These are phyloP conservation scores for Plasmodium berghei DNA, from an alignment of 169 alveolate species.

Conservation along the genomic window DNA sequence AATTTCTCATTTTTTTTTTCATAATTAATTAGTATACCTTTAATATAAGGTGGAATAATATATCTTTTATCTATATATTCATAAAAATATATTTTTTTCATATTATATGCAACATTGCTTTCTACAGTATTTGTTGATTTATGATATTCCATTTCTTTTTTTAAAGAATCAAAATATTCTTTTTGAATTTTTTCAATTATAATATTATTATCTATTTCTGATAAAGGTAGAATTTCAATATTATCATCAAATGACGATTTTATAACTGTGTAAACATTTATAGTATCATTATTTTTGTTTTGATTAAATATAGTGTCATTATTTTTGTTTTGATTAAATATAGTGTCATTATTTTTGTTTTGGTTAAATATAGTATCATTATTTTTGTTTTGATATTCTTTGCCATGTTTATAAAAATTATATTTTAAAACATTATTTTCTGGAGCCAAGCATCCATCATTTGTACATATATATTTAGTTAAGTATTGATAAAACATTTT, in stretches of 20 bases:
- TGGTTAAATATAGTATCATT: neutral
- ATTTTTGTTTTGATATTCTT: neutral
- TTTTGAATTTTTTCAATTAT: constrained; percentile 4
- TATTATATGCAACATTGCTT: constrained; percentile 24
- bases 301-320: no score
- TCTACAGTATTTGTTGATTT: neutral
- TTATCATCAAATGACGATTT: no score
- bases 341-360: no score
- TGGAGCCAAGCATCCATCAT: no score
- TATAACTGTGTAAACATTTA: no score
- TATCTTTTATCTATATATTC: constrained; percentile 26
- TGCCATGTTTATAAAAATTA: no score
- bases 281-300: no score
- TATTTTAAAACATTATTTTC: no score
- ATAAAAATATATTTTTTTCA: constrained; percentile 6
- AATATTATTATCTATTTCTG: no score
- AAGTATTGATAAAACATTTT: constrained; percentile 14
- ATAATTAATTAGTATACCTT: constrained; percentile 31
- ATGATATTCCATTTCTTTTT: neutral
- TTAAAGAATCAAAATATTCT: constrained; percentile 26
- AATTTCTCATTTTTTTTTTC: constrained; percentile 36
- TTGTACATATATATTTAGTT: constrained; percentile 4
- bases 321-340: no score
- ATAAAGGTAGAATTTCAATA: no score
- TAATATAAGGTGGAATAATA: constrained; percentile 68